phyloP scores from a whole-genome alignment of 345 rosid genomes.

The Triadica sebifera region DNA sequence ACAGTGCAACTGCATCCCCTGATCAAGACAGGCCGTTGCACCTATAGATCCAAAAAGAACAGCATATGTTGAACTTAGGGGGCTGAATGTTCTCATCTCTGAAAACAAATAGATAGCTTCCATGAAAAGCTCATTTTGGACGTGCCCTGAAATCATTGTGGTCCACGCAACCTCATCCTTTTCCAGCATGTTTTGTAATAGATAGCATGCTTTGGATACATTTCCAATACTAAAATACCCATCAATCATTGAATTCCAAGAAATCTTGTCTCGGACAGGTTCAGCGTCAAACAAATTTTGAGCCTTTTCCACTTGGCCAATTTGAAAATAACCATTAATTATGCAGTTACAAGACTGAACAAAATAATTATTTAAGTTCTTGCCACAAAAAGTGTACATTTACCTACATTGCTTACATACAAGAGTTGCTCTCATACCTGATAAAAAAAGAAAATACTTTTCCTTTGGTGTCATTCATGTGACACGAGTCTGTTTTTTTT shows the following conservation, averaged over 20 bases:
- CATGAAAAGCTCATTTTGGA: conserved; percentile 46
- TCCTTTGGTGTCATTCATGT: too few relatives aligned
- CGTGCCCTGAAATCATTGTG: conserved; percentile 50
- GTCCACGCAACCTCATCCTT: conserved; percentile 61
- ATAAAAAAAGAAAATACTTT: too few relatives aligned
- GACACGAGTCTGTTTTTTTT: too few relatives aligned
- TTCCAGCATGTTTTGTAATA: conserved; percentile 42
- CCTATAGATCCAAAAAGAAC: conserved; percentile 64
- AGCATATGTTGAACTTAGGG: conserved; percentile 39
- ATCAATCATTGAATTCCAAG: conserved; percentile 58
- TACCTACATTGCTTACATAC: too few relatives aligned
- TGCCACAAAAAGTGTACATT: too few relatives aligned
- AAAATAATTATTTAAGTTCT: conserved; percentile 21
- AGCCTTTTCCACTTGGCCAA: conserved; percentile 48
- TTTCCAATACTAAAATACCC: conserved; percentile 42
- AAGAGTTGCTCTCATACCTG: too few relatives aligned
- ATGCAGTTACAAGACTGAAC: conserved; percentile 44
- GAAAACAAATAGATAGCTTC: conserved; percentile 40
- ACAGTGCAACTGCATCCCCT: conserved; percentile 59
- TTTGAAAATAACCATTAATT: conserved; percentile 45
- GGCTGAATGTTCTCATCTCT: conserved; percentile 38
- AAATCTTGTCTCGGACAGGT: conserved; percentile 39
- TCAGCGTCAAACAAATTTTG: conserved; percentile 38
- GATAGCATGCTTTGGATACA: conserved; percentile 33
- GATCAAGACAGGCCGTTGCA: conserved; percentile 57